These are phyloP conservation scores for Nemophila menziesii DNA, from an alignment of 257 asterid genomes.

Conservation along the genomic window DNA sequence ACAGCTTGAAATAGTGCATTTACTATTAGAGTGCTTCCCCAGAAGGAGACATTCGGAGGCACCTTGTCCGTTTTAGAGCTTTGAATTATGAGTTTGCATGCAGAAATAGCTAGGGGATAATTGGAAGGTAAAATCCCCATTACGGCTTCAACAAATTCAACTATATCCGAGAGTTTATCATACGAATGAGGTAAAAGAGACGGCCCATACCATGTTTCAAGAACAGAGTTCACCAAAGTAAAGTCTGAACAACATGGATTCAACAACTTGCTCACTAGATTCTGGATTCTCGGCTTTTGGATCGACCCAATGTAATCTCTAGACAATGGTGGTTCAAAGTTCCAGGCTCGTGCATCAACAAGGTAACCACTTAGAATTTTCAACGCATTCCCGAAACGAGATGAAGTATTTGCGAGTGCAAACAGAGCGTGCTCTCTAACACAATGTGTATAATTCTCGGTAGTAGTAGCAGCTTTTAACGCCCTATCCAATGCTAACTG, in stretches of 20 bases:
- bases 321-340: conserved; percentile 20
- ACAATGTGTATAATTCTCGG: conserved; percentile 27
- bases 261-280: conserved; percentile 24
- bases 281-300: conserved; percentile 26
- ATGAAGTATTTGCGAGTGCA: conserved; percentile 7
- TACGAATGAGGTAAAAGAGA: conserved; percentile 18
- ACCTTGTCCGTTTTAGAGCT: background rate
- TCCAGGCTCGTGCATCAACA: conserved; percentile 22
- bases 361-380: conserved; percentile 18
- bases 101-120: conserved; percentile 25
- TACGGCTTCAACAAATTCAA: conserved; percentile 29
- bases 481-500: conserved; percentile 25
- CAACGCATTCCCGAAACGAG: conserved; percentile 3
- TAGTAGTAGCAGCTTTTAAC: conserved; percentile 21
- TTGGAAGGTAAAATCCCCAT: conserved; percentile 36
- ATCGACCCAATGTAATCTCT: conserved; percentile 23
- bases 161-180: conserved; percentile 16
- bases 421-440: conserved; percentile 28
- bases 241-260: conserved; percentile 22
- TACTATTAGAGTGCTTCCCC: conserved; percentile 35
- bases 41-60: conserved; percentile 20
- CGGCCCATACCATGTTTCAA: conserved; percentile 26
- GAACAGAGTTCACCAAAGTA: conserved; percentile 19
- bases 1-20: conserved; percentile 31
- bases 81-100: conserved; percentile 18